Evolutionary conservation across 2,329 filamentous ascomycete species (phyloP), one percentile per base, ranked within the genome.

Genomic region (Aureobasidium sp.): DNA sequence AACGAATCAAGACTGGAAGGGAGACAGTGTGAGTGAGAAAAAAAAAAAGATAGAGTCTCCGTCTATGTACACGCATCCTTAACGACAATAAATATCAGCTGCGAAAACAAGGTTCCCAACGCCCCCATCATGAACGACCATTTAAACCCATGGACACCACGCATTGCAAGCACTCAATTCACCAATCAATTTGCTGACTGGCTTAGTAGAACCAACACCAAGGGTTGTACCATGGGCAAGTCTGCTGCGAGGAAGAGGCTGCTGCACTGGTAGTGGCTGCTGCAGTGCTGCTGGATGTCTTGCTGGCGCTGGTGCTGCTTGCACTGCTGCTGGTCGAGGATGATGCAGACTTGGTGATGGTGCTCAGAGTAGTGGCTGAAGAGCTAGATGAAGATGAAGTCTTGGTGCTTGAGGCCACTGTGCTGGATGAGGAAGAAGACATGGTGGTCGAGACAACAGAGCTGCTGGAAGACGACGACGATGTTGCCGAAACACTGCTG

Each of bases 401-500:
- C 45, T 48, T 48, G 6, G n/a, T 8, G n/a, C 17, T n/a, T 41
- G 39, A 41, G 15, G 44, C 15, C 3, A 29, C 52, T 25, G 39
- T 56, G 53, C 25, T 20, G 3, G 27, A 47, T 12, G 53, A 57
- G 14, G 39, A 41, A 2, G 61, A 62, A 15, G 68, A 61, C 29
- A 52, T 57, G 22, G 44, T 65, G 8, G 58, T 63, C 20, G 60
- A 57, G 15, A 31, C 58, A n/a, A 60, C 60, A 17, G 66, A 62
- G 58, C 58, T 62, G 44, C 29, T 36, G 22, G 55, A 58, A 29
- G 55, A 45, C 3, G 55, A 47, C 5, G 41, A 48, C 3, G 12
- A 25, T 7, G 39, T n/a, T 15, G 31, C 25, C 11, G 42, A 25
- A 22, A 29, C 31, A 22, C 31, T 48, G 41, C 20, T 48, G 9